Percentiles rank a stretch among this genome's conserved stretches.
phyloP scores from a whole-genome alignment of 805 yeast genomes.

The Sugiyamaella americana region DNA sequence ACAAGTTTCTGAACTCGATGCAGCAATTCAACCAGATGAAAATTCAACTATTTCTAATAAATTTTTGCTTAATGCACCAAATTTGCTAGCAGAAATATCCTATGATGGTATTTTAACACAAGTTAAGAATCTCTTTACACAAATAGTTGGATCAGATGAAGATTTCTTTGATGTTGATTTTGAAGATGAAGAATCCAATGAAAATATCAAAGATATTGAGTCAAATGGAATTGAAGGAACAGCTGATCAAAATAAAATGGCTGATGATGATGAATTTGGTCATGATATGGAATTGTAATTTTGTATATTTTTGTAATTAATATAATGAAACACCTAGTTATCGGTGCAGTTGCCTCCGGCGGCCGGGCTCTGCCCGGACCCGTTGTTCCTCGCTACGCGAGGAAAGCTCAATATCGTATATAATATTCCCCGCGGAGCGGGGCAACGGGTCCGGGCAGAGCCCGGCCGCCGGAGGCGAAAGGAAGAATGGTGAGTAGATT shows the following conservation, averaged over 20 bases:
- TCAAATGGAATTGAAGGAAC: too few relatives aligned
- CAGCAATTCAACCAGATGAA: slow-evolving; percentile 10
- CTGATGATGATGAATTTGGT: slow-evolving; percentile 22
- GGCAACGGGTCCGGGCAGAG: too few relatives aligned
- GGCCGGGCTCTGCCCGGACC: too few relatives aligned
- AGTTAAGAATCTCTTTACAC: slow-evolving; percentile 64
- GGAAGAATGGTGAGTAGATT: too few relatives aligned
- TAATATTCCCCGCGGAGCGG: too few relatives aligned
- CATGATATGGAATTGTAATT: slow-evolving; percentile 25
- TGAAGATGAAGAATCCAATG: slow-evolving; percentile 69
- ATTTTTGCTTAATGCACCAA: slow-evolving; percentile 9
- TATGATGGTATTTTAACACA: slow-evolving; percentile 88
- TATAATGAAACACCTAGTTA: background rate
- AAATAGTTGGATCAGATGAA: slow-evolving; percentile 86
- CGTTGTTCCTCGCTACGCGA: too few relatives aligned
- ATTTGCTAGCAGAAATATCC: slow-evolving; percentile 52
- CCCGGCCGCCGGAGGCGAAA: too few relatives aligned
- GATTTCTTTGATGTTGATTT: slow-evolving; percentile 96
- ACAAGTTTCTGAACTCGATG: slow-evolving; percentile 4
- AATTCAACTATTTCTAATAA: background rate
- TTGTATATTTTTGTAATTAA: background rate
- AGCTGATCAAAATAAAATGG: background rate
- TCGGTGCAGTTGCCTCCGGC: too few relatives aligned
- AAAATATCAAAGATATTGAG: background rate
- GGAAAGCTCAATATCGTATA: too few relatives aligned